Conservation (phyloP, 108 stramenopile genomes). For the Mediolabrus comicus region DNA sequence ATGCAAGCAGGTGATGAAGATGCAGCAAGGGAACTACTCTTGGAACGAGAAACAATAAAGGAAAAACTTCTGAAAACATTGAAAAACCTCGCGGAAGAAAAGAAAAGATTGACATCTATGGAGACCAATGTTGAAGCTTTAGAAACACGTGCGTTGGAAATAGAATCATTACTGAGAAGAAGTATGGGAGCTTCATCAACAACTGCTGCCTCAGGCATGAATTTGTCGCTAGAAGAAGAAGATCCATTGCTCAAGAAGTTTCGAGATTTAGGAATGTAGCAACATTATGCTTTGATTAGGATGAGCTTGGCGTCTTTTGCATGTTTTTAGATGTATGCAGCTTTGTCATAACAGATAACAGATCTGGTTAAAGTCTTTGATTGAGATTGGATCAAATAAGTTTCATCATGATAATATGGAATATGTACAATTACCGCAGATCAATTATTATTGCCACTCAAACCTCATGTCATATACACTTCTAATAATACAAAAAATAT, state of each 20-base stretch:
- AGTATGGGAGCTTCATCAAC: constrained; percentile 67
- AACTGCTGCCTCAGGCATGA: constrained; percentile 22
- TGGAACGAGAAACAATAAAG: constrained; percentile 57
- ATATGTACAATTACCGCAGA: too few relatives aligned
- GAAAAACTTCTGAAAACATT: constrained; percentile 70
- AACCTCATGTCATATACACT: too few relatives aligned
- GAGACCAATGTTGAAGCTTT: constrained; percentile 68
- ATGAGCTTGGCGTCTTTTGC: too few relatives aligned
- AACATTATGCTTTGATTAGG: too few relatives aligned
- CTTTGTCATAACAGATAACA: too few relatives aligned
- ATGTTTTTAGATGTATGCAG: too few relatives aligned
- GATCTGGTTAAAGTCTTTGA: too few relatives aligned
- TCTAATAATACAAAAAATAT: too few relatives aligned
- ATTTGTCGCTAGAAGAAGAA: constrained; percentile 53
- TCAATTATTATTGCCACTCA: too few relatives aligned
- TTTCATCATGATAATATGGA: too few relatives aligned
- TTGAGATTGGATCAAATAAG: too few relatives aligned
- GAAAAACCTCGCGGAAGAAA: constrained; percentile 60
- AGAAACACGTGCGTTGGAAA: constrained; percentile 70
- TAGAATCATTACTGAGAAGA: constrained; percentile 64
- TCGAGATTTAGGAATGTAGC: constrained; percentile 65
- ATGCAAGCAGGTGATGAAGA: constrained; percentile 59
- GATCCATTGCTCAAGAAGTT: constrained; percentile 83
- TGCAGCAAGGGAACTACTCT: constrained; percentile 54
- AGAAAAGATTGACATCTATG: constrained; percentile 58